Percentiles rank a stretch among this genome's conserved stretches.
These are phyloP conservation scores for Melaleuca quinquenervia DNA, from an alignment of 345 rosid genomes.

Conservation along the genomic window DNA sequence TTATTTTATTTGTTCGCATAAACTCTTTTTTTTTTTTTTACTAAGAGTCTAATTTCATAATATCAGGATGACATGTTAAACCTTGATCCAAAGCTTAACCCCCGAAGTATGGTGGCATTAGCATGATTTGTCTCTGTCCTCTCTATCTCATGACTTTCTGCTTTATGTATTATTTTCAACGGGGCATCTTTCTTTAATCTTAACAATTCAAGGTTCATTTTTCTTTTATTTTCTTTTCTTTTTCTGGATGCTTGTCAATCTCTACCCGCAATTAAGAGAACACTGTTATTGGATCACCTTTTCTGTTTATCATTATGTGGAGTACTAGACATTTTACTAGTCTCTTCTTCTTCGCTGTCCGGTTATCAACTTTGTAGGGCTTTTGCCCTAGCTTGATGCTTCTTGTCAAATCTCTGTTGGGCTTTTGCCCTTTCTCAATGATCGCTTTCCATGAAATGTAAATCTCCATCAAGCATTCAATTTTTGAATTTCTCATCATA, in stretches of 20 bases:
- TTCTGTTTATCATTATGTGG: background rate
- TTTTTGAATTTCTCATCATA: background rate
- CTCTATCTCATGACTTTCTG: background rate
- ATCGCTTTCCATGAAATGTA: background rate
- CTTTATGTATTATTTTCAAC: background rate
- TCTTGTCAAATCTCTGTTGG: background rate
- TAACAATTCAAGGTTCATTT: background rate
- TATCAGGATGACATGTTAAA: background rate
- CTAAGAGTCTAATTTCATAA: too few species aligned
- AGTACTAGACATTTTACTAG: background rate
- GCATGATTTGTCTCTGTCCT: background rate
- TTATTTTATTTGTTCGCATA: too few species aligned
- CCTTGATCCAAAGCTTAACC: too few species aligned
- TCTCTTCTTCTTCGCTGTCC: background rate
- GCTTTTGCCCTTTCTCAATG: background rate
- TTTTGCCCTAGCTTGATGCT: background rate
- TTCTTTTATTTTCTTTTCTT: background rate
- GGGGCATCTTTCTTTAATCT: background rate
- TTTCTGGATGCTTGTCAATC: background rate
- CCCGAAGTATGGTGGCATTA: background rate
- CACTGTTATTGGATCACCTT: background rate
- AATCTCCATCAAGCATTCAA: background rate
- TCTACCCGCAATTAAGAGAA: background rate
- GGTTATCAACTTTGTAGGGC: background rate
- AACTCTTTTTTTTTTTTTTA: too few species aligned